Evolutionary conservation across 1,284 basidiomycete genomes (phyloP), one percentile per base, ranked within the genome.

Genomic region (Leccinum pachyderme): DNA sequence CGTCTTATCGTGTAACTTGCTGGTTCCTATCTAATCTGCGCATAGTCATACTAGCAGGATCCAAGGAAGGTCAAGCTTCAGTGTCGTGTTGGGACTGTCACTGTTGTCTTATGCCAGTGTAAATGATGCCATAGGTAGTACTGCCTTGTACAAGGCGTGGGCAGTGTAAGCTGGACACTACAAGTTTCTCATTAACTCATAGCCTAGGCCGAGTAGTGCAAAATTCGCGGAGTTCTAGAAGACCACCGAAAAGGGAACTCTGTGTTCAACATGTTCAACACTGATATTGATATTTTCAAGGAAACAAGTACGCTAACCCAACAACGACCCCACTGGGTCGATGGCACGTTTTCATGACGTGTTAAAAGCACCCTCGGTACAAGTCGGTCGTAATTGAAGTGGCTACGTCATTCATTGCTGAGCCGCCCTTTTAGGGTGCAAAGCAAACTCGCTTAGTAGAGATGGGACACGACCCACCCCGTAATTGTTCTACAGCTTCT

Each of bases 11-110:
- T 18, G 18, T 18, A 18, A 39, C 3, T 39, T 18, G 37, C 18
- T 22, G 3, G 1, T 39, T 39, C 18, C 5, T 11, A 22, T 11
- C 9, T 11, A 18, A 18, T 39, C n/a, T 5, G 8, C 35, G n/a
- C n/a, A n/a, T n/a, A n/a, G n/a, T n/a, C n/a, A n/a, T n/a, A n/a
- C n/a, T n/a, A n/a, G n/a, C n/a, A n/a, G 18, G 39, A 22, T 15
- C 39, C 5, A 11, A 41, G 18, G 18, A 22, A 41, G 39, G 6
- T 78, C 27, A 60, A 76, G 35, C 33, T 5, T 35, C 4, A n/a
- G n/a, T n/a, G n/a, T n/a, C n/a, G n/a, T n/a, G n/a, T n/a, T n/a
- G n/a, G n/a, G n/a, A n/a, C n/a, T n/a, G n/a, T n/a, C n/a, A n/a
- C n/a, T n/a, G n/a, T n/a, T n/a, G n/a, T n/a, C n/a, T n/a, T n/a